Percentiles rank a stretch among this genome's conserved stretches.
phyloP scores from a whole-genome alignment of 352 stramenopile genomes.

The Blastocystis sp. region DNA sequence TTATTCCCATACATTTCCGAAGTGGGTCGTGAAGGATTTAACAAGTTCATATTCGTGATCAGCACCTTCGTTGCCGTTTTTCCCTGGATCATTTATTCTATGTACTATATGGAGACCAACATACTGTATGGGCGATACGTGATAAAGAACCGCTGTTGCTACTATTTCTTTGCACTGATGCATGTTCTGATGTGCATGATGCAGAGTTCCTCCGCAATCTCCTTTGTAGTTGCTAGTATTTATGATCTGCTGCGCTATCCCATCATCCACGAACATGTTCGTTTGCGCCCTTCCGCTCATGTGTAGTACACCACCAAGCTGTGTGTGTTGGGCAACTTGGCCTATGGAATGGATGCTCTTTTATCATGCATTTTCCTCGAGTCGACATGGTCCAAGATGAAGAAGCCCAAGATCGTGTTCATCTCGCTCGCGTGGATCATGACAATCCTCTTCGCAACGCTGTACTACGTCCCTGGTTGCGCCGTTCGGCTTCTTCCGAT shows the following conservation, averaged over 20 bases:
- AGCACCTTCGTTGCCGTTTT: background rate
- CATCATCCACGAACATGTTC: background rate
- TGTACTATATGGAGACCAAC: slow-evolving; percentile 46
- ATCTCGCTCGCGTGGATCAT: background rate
- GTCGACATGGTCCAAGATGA: slow-evolving; percentile 19
- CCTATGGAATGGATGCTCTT: background rate
- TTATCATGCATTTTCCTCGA: background rate
- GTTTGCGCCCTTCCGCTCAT: background rate
- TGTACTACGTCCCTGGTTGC: slow-evolving; percentile 28
- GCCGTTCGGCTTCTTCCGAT: slow-evolving; percentile 1
- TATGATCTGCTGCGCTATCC: slow-evolving; percentile 40
- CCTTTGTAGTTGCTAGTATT: background rate
- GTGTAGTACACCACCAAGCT: background rate
- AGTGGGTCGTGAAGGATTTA: slow-evolving; percentile 27
- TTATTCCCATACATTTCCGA: slow-evolving; percentile 44
- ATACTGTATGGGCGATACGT: slow-evolving; percentile 16
- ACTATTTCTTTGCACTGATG: background rate
- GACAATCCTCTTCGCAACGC: background rate
- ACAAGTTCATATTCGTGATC: slow-evolving; percentile 7
- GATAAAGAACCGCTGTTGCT: background rate
- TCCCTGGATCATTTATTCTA: slow-evolving; percentile 38
- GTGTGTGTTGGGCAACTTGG: background rate
- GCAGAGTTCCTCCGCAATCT: background rate
- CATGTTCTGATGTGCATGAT: background rate
- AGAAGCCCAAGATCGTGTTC: background rate